A percentile compares a stretch with the other conserved stretches of the same genome.
Conservation (phyloP, 441 rosid genomes). For the Syzygium syzygioides region DNA sequence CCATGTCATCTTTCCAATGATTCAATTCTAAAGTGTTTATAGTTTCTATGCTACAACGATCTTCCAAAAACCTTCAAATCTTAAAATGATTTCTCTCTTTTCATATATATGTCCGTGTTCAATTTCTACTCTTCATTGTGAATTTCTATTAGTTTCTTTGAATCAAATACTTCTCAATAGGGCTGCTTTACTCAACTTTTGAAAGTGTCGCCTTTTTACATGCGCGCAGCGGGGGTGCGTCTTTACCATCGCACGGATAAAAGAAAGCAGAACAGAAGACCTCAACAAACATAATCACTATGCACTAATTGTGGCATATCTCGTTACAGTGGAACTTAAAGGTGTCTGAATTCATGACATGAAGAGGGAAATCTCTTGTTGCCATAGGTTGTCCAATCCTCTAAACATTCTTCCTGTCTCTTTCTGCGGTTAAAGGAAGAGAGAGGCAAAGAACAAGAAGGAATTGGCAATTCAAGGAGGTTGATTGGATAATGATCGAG, state of each 20-base stretch:
- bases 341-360: background rate
- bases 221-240: accelerated
- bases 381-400: background rate
- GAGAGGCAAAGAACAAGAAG: background rate
- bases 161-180: too few relatives aligned
- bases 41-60: background rate
- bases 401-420: background rate
- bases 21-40: too few relatives aligned
- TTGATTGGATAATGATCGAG: background rate
- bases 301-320: background rate
- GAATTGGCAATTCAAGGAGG: background rate
- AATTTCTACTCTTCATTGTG: background rate
- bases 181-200: accelerated
- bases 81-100: background rate
- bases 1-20: too few relatives aligned
- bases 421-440: background rate
- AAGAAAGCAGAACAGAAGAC: background rate
- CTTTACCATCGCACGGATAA: background rate
- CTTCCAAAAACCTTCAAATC: background rate
- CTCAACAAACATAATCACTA: background rate
- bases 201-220: background rate
- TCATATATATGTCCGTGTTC: background rate
- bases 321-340: background rate
- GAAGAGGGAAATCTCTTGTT: background rate
- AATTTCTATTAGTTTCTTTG: background rate